Percentiles rank a stretch among this genome's conserved stretches.
These are phyloP conservation scores for Zelonia costaricensis DNA, from an alignment of 208 protist species.

Conservation along the genomic window DNA sequence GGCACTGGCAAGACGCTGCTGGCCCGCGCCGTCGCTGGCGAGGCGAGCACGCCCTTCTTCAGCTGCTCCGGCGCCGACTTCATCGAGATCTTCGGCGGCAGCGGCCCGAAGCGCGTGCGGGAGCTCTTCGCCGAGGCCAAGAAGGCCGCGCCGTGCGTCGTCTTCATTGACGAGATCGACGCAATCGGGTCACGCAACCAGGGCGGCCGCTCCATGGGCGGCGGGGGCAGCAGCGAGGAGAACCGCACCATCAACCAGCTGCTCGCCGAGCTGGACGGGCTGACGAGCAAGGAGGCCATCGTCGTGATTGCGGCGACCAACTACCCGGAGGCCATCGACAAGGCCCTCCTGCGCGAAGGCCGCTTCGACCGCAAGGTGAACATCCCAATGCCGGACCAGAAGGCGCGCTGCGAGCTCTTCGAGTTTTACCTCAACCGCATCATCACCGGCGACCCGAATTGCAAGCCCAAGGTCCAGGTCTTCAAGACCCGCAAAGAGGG, in stretches of 20 bases:
- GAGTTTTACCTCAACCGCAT: conserved; percentile 88
- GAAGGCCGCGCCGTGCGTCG: conserved; percentile 94
- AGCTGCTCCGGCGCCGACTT: conserved; percentile 97
- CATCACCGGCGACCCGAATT: conserved; percentile 87
- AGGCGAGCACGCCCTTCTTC: conserved; percentile 95
- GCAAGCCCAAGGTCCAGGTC: conserved; percentile 80
- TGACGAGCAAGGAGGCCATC: conserved; percentile 92
- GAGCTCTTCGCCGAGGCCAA: conserved; percentile 96
- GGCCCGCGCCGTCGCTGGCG: conserved; percentile 96
- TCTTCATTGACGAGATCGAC: conserved; percentile 99
- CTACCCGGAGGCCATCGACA: conserved; percentile 95
- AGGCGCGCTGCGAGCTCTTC: conserved; percentile 89
- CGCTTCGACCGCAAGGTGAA: conserved; percentile 93
- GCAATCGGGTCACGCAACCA: conserved; percentile 94
- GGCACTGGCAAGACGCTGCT: conserved; percentile 98
- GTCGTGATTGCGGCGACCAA: conserved; percentile 98
- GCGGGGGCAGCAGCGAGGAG: conserved; percentile 90
- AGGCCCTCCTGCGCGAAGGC: conserved; percentile 91
- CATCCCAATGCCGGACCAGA: conserved; percentile 90
- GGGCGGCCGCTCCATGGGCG: conserved; percentile 82
- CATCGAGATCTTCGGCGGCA: conserved; percentile 98
- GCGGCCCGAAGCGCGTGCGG: conserved; percentile 94
- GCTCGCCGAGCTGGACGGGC: conserved; percentile 95
- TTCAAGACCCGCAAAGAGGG: conserved; percentile 66
- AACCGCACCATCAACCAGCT: conserved; percentile 98